phyloP scores from a whole-genome alignment of 2,329 filamentous ascomycete species.

The Epicoccum sorghinum region DNA sequence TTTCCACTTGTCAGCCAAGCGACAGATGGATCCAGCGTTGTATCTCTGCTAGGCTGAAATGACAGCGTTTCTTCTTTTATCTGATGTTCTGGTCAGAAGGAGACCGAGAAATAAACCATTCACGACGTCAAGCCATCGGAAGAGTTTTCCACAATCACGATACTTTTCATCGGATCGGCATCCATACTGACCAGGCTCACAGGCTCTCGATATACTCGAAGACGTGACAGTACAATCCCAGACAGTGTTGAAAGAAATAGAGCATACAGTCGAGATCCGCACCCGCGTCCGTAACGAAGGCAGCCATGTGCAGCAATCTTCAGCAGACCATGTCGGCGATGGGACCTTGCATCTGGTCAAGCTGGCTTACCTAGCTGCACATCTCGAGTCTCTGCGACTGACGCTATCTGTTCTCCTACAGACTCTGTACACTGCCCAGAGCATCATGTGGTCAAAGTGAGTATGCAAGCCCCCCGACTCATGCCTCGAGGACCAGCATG shows the following conservation, averaged over 20 bases:
- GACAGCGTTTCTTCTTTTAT: not conserved
- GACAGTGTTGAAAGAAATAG: constrained; percentile 35
- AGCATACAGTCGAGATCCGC: constrained; percentile 25
- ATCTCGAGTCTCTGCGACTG: constrained; percentile 43
- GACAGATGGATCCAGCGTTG: not conserved
- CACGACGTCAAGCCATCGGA: too few relatives aligned
- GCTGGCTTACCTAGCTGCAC: constrained; percentile 41
- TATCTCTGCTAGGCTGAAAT: not conserved
- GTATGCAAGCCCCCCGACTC: not conserved
- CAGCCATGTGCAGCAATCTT: constrained; percentile 1
- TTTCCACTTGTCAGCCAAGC: not conserved
- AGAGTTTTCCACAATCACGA: too few relatives aligned
- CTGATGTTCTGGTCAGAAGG: too few relatives aligned
- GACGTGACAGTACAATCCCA: constrained; percentile 43
- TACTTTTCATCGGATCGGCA: too few relatives aligned
- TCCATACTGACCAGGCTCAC: not conserved
- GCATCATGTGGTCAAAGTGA: constrained; percentile 48
- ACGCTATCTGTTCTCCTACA: constrained; percentile 49
- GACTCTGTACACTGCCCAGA: constrained; percentile 46
- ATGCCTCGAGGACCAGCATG: not conserved
- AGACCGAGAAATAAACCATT: too few relatives aligned
- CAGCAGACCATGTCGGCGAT: not conserved
- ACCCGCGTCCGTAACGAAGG: constrained; percentile 7
- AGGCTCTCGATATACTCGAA: constrained; percentile 43
- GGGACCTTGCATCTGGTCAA: constrained; percentile 17